A percentile compares a stretch with the other conserved stretches of the same genome.
Evolutionary conservation across 1,284 basidiomycete species (phyloP).

Genomic region (Anthracocystis walkeri): DNA sequence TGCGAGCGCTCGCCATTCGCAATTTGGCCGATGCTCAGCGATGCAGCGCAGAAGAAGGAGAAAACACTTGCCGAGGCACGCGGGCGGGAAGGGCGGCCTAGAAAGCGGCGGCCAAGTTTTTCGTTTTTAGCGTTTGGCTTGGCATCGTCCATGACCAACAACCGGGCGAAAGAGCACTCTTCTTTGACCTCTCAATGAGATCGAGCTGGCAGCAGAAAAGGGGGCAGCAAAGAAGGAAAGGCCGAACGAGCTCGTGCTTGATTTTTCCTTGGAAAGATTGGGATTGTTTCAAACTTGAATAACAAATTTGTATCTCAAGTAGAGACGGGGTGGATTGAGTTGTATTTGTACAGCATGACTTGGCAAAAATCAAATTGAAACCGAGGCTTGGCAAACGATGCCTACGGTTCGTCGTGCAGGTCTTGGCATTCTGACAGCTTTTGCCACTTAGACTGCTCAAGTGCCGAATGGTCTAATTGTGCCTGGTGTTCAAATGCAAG

Average conservation of each 20-base stretch:
- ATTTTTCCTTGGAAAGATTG: too few relatives aligned
- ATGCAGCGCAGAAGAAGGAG: neutral
- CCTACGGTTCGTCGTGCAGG: conserved; percentile 42
- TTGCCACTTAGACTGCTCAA: conserved; percentile 10
- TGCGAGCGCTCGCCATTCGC: too few relatives aligned
- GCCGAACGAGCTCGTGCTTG: neutral
- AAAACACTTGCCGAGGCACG: conserved; percentile 18
- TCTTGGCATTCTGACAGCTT: conserved; percentile 36
- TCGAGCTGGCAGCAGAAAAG: neutral
- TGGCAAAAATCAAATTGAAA: conserved; percentile 1
- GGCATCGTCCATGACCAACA: neutral
- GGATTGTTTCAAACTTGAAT: neutral
- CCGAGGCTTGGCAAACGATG: conserved; percentile 32
- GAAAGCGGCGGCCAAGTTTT: conserved; percentile 17
- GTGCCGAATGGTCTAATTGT: conserved; percentile 15
- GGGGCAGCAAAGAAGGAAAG: too few relatives aligned
- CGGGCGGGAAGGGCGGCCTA: conserved; percentile 26
- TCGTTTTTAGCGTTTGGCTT: conserved; percentile 4
- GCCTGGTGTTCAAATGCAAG: conserved; percentile 7
- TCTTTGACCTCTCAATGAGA: neutral
- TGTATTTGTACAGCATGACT: conserved; percentile 8
- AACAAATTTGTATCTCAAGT: neutral
- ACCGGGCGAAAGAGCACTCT: too few relatives aligned
- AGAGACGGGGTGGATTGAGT: neutral
- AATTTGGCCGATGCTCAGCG: neutral